Conservation (phyloP, 1,284 basidiomycete genomes). For the Microbotryum silenes-acaulis region DNA sequence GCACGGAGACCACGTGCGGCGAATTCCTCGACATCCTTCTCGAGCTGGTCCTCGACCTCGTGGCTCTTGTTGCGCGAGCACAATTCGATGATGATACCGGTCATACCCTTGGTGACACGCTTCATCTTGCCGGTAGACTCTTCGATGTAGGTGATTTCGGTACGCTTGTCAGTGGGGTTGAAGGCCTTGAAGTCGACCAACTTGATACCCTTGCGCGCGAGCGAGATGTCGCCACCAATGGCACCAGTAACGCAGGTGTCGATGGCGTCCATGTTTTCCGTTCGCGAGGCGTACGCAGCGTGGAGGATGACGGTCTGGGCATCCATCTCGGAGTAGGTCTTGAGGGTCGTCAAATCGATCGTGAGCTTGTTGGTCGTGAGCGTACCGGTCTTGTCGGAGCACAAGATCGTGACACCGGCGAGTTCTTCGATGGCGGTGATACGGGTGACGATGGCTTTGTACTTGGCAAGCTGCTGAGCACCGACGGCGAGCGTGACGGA, state of each 20-base stretch:
- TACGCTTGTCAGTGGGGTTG: slow-evolving; percentile 98
- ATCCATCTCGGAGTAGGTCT: slow-evolving; percentile 81
- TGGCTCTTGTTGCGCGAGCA: slow-evolving; percentile 95
- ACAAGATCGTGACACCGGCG: slow-evolving; percentile 92
- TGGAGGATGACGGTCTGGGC: slow-evolving; percentile 86
- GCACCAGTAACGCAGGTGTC: slow-evolving; percentile 67
- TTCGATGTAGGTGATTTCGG: slow-evolving; percentile 95
- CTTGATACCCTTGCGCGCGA: slow-evolving; percentile 85
- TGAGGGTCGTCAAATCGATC: slow-evolving; percentile 86
- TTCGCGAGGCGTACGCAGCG: slow-evolving; percentile 90
- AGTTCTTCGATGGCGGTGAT: slow-evolving; percentile 97
- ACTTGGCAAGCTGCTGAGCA: slow-evolving; percentile 94
- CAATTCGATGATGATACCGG: slow-evolving; percentile 53
- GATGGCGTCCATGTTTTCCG: slow-evolving; percentile 98
- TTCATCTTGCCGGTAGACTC: slow-evolving; percentile 87
- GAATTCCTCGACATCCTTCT: slow-evolving; percentile 91
- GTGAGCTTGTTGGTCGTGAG: slow-evolving; percentile 98
- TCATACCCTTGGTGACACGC: slow-evolving; percentile 99
- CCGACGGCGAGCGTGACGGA: slow-evolving; percentile 96
- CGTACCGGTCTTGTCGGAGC: slow-evolving; percentile 96
- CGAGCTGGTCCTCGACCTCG: slow-evolving; percentile 80
- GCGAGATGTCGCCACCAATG: slow-evolving; percentile 56
- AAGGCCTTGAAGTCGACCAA: slow-evolving; percentile 98
- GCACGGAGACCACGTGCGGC: slow-evolving; percentile 94
- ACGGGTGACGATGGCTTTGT: slow-evolving; percentile 96